Base-by-base conservation (phyloP, 2,329 filamentous ascomycete genomes). In the Talaromyces atroroseus region DNA sequence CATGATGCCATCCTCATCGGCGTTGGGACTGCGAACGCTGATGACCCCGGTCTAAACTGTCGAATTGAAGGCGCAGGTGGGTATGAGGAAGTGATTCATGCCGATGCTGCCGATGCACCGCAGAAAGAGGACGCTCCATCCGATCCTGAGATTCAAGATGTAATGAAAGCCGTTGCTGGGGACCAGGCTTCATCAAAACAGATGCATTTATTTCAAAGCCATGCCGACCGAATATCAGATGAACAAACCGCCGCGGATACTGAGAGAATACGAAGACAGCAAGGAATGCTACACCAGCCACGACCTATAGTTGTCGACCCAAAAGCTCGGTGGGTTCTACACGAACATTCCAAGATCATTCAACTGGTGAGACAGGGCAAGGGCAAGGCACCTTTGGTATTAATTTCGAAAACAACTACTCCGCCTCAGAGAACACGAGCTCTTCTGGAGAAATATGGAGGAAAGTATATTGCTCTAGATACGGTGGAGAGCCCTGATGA, bases 1-100 rank as follows among this genome's bases (percentile, higher is more conserved):
- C 91, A 97, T 73, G 84, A 89, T 60, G 90, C 89, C 40, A 95
- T 96, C 63, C 79, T 95, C 23, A 79, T 97, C 32, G 92, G 92
- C 21, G 89, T 87, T 4, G 88, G 88, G 2, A 97, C 92, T 1
- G 89, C 90, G 7, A 77, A 90, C 24, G 87, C 89, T 20, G 92
- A 97, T 70, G 83, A 96, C 67, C 92, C 92, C 2, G 85, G 84
- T 2, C 77, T 97, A 53, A 96, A 95, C 70, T 94, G 89, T 68
- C 85, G 92, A 18, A 80, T 92, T 46, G 78, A 79, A 26, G 82
- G 82, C 32, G 80, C 80, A 2, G 76, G 78, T n/a, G 78, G 80
- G 1, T 84, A 58, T 21, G 51, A 44, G 40, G 38, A 21, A 18
- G 23, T 3, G 4, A 26, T 18, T 46, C 8, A 2, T 46, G 29